Conservation (phyloP, 768 basidiomycete genomes). For the Lactarius sanguifluus region DNA sequence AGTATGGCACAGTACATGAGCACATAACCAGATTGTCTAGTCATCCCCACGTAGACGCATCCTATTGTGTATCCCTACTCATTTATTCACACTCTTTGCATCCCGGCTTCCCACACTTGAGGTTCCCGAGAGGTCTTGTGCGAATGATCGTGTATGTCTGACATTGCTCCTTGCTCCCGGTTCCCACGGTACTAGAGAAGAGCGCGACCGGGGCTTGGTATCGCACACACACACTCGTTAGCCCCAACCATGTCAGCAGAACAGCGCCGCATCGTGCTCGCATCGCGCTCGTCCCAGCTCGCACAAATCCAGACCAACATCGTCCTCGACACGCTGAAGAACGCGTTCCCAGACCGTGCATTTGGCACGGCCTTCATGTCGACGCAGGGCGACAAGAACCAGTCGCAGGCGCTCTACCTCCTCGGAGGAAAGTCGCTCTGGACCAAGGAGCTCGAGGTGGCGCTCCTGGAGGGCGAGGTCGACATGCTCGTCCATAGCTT, state of each 20-base stretch:
- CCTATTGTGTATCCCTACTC: constrained; percentile 16
- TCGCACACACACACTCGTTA: no score
- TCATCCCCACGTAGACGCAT: constrained; percentile 8
- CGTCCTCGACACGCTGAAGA: constrained; percentile 63
- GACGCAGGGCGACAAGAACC: constrained; percentile 85
- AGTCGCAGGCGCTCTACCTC: constrained; percentile 80
- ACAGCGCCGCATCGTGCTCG: constrained; percentile 63
- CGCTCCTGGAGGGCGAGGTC: constrained; percentile 64
- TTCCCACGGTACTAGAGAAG: background rate
- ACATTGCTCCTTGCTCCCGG: background rate
- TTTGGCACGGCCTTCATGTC: constrained; percentile 64
- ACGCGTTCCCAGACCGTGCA: constrained; percentile 49
- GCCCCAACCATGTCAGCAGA: constrained; percentile 6
- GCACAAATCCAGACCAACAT: constrained; percentile 88
- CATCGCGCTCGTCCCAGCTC: constrained; percentile 84
- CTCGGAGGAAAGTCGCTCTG: constrained; percentile 91
- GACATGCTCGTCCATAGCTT: constrained; percentile 92
- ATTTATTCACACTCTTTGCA: constrained; percentile 1
- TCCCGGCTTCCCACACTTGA: background rate
- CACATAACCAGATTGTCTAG: constrained; percentile 39
- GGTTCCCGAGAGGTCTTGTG: background rate
- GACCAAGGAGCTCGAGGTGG: constrained; percentile 95
- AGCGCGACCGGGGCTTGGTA: no score
- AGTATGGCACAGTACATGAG: constrained; percentile 88
- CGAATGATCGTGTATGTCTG: constrained; percentile 20